Conservation (phyloP, 306 rosid species). For the Styphnolobium japonicum region DNA sequence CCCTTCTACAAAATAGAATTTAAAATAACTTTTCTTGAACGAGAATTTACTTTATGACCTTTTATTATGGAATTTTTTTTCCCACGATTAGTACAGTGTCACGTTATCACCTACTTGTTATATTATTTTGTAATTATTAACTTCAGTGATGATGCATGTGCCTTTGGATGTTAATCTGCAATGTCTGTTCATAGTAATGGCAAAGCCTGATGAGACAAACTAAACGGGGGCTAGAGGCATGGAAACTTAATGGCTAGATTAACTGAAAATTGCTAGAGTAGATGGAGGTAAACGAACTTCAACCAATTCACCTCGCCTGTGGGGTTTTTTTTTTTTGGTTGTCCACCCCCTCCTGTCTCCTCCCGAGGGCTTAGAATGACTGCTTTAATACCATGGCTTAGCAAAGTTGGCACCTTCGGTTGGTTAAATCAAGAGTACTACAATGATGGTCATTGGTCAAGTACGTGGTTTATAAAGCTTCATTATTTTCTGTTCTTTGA, state of each 20-base stretch:
- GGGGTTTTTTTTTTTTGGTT: not conserved
- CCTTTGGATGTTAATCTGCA: not conserved
- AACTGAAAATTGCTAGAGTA: not conserved
- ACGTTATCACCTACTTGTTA: not conserved
- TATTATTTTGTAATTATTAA: not conserved
- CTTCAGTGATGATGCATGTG: not conserved
- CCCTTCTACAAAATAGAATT: not conserved
- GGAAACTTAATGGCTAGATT: not conserved
- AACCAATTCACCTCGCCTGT: not conserved
- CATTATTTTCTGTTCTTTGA: not conserved
- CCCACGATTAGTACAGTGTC: not conserved
- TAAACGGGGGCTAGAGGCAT: not conserved
- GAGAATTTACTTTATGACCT: not conserved
- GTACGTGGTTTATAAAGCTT: not conserved
- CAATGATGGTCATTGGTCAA: not conserved
- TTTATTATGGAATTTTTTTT: not conserved
- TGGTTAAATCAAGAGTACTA: not conserved
- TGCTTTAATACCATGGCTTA: not conserved
- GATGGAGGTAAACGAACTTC: not conserved
- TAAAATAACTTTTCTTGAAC: not conserved
- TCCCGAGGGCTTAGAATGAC: not conserved
- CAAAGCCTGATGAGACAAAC: not conserved
- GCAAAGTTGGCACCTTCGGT: not conserved
- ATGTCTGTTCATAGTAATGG: not conserved
- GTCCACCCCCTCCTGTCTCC: too few relatives aligned